These are phyloP conservation scores for Cladosporium oxysporum DNA, from an alignment of 2,329 filamentous ascomycete species.

Conservation along the genomic window DNA sequence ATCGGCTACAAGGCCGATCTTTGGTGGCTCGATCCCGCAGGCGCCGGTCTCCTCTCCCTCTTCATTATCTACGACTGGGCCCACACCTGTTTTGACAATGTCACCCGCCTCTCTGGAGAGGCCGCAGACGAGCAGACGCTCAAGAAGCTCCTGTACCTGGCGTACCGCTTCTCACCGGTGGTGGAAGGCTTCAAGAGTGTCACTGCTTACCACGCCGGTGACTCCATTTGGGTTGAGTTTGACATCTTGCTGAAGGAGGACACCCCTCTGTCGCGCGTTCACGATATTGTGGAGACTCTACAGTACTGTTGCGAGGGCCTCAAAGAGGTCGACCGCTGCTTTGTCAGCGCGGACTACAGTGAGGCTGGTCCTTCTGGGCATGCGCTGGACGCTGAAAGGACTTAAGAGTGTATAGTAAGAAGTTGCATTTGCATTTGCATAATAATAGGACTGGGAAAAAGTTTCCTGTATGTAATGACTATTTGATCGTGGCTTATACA, in stretches of 20 bases:
- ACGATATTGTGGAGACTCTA: constrained; percentile 64
- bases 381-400: constrained; percentile 35
- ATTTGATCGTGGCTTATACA: background rate
- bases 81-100: constrained; percentile 61
- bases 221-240: constrained; percentile 64
- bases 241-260: constrained; percentile 60
- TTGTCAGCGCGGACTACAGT: constrained; percentile 54
- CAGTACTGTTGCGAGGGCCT: constrained; percentile 63
- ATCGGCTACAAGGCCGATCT: constrained; percentile 59
- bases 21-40: constrained; percentile 69
- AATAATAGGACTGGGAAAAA: background rate
- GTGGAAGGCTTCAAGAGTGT: constrained; percentile 42
- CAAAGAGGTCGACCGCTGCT: constrained; percentile 54
- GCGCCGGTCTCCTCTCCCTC: constrained; percentile 63
- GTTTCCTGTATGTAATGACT: background rate
- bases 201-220: constrained; percentile 61
- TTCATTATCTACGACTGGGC: constrained; percentile 72
- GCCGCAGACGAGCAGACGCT: constrained; percentile 54
- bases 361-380: constrained; percentile 45
- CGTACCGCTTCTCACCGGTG: constrained; percentile 46
- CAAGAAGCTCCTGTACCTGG: constrained; percentile 62
- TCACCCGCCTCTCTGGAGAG: constrained; percentile 60
- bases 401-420: background rate
- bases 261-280: constrained; percentile 53
- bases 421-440: constrained; percentile 2